Evolutionary conservation across 768 basidiomycete genomes (phyloP).

Genomic region (Coprinellus aureogranulatus): DNA sequence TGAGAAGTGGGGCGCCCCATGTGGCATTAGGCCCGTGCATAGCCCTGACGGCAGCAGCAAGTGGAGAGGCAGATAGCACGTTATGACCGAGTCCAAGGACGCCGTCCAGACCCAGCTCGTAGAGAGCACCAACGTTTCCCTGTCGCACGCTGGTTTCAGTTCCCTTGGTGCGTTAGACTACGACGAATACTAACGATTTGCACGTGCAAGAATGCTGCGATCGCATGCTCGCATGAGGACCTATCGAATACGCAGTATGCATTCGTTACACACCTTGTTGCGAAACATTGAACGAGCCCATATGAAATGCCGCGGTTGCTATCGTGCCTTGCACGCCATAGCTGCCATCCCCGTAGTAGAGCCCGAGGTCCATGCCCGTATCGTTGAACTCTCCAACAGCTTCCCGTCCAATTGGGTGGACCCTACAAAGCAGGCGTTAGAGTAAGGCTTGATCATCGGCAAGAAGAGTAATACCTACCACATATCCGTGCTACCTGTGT

Average conservation of each 20-base stretch:
- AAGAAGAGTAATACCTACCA: no score
- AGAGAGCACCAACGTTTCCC: neutral
- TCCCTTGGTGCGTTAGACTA: neutral
- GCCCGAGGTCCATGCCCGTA: slow-evolving; percentile 22
- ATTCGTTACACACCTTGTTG: slow-evolving; percentile 22
- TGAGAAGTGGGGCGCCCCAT: slow-evolving; percentile 35
- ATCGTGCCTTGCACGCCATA: slow-evolving; percentile 34
- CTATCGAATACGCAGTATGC: no score
- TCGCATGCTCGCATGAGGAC: slow-evolving; percentile 23
- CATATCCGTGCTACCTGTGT: slow-evolving; percentile 38
- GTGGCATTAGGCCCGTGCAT: slow-evolving; percentile 24
- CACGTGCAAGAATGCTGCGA: slow-evolving; percentile 10
- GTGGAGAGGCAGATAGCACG: slow-evolving; percentile 24
- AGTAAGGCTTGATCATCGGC: no score
- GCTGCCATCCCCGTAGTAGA: slow-evolving; percentile 33
- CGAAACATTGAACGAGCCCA: slow-evolving; percentile 27
- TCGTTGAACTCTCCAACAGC: slow-evolving; percentile 31
- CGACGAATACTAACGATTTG: neutral
- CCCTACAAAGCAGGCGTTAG: slow-evolving; percentile 20
- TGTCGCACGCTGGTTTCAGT: neutral
- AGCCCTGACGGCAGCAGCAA: slow-evolving; percentile 23
- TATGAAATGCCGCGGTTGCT: slow-evolving; percentile 28
- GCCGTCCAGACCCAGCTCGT: slow-evolving; percentile 28
- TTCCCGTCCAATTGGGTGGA: slow-evolving; percentile 24
- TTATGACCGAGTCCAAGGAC: slow-evolving; percentile 36